Evolutionary conservation across 106 monocot species (phyloP).

Genomic region (Posidonia australis): DNA sequence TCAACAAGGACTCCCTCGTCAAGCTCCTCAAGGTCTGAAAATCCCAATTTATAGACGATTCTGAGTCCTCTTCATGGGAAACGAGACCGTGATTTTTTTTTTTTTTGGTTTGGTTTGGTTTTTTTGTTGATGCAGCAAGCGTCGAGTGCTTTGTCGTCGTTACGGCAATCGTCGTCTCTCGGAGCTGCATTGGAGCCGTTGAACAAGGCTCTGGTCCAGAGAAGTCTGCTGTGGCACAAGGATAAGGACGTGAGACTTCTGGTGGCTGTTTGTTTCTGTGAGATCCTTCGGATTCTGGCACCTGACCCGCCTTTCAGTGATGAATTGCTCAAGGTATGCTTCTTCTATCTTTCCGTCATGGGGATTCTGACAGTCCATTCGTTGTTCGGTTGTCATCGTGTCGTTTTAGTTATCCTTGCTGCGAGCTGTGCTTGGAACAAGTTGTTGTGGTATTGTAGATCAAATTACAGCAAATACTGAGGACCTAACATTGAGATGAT

Average conservation of each 20-base stretch:
- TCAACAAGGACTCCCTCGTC: conserved; percentile 13
- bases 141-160: conserved; percentile 44
- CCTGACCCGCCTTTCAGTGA: conserved; percentile 76
- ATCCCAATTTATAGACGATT: neutral
- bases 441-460: too few species aligned
- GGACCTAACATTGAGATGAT: too few species aligned
- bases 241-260: conserved; percentile 82
- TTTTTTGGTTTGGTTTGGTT: neutral
- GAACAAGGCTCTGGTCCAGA: conserved; percentile 39
- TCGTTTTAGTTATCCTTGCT: too few species aligned
- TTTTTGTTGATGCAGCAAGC: conserved; percentile 44
- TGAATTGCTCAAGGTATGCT: conserved; percentile 57
- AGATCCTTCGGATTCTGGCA: conserved; percentile 72
- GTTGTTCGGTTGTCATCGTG: too few species aligned
- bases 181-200: conserved; percentile 30
- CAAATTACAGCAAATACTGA: too few species aligned
- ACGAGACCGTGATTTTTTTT: neutral
- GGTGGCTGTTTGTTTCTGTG: conserved; percentile 67
- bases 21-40: conserved; percentile 14
- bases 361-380: too few species aligned
- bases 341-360: neutral
- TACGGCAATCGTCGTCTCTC: conserved; percentile 44
- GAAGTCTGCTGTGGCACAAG: conserved; percentile 52
- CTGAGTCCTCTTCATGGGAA: too few species aligned
- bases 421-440: too few species aligned